Evolutionary conservation across 1,284 basidiomycete genomes (phyloP).

Genomic region (Sanghuangporus sanghuang): DNA sequence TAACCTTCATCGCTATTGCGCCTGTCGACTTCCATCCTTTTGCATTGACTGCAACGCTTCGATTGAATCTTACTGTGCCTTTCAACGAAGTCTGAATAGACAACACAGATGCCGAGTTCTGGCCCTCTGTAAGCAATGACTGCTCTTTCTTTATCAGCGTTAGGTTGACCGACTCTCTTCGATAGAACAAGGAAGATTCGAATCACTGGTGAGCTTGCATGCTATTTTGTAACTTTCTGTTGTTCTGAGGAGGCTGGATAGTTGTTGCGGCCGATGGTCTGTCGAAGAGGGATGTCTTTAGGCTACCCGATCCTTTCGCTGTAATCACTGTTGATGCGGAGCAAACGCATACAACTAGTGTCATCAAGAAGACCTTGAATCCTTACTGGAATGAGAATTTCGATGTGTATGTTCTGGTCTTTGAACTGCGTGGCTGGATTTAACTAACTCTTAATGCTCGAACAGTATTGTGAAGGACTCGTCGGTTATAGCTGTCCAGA

Average conservation of each 20-base stretch:
- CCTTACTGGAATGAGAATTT: slow-evolving; percentile 95
- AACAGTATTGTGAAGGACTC: slow-evolving; percentile 82
- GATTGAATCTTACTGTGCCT: neutral
- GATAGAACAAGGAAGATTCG: slow-evolving; percentile 54
- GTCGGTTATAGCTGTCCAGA: slow-evolving; percentile 89
- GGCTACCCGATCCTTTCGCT: slow-evolving; percentile 91
- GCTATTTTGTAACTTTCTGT: neutral
- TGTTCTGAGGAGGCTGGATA: slow-evolving; percentile 27
- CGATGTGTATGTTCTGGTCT: slow-evolving; percentile 57
- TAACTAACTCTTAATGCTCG: slow-evolving; percentile 17
- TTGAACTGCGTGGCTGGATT: slow-evolving; percentile 3
- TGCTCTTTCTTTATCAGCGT: slow-evolving; percentile 16
- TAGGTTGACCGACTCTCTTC: neutral
- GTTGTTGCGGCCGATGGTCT: slow-evolving; percentile 88
- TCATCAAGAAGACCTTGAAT: slow-evolving; percentile 87
- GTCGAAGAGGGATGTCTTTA: slow-evolving; percentile 87
- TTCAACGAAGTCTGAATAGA: neutral
- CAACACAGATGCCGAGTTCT: slow-evolving; percentile 13
- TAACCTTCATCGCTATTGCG: neutral
- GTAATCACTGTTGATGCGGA: slow-evolving; percentile 94
- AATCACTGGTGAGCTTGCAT: slow-evolving; percentile 38
- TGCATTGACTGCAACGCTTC: neutral
- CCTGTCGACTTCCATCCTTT: neutral
- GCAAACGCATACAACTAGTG: slow-evolving; percentile 89
- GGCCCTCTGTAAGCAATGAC: slow-evolving; percentile 10